Percentiles rank a stretch among this genome's conserved stretches.
Evolutionary conservation across 495 filamentous ascomycete genomes (phyloP).

Genomic region (Sphaerosporella brunnea): DNA sequence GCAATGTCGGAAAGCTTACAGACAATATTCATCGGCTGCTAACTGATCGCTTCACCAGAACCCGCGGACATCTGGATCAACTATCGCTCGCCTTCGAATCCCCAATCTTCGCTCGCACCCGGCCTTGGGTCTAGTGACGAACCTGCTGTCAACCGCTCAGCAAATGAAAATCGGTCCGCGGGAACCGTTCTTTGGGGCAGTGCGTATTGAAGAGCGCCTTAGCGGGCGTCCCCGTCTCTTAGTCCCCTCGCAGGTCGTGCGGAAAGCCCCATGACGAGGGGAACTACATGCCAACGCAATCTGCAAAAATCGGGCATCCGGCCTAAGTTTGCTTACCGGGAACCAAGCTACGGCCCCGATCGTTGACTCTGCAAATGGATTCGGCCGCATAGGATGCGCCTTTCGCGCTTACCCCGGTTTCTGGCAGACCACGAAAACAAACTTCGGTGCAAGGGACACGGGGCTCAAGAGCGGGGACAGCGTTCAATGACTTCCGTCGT

Average conservation of each 20-base stretch:
- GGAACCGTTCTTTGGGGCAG: slow-evolving; percentile 32
- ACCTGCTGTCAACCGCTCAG: slow-evolving; percentile 17
- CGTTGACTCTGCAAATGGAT: slow-evolving; percentile 25
- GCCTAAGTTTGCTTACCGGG: too few species aligned
- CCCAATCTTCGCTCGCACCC: slow-evolving; percentile 12
- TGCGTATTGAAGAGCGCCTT: slow-evolving; percentile 76
- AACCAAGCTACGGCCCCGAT: too few species aligned
- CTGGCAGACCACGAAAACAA: slow-evolving; percentile 36
- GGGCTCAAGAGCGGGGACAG: slow-evolving; percentile 37
- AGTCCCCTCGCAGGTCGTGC: slow-evolving; percentile 38
- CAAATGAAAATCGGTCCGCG: too few species aligned
- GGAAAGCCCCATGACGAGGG: slow-evolving; percentile 21
- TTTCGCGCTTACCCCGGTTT: slow-evolving; percentile 44
- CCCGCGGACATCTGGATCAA: too few species aligned
- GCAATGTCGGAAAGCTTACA: slow-evolving; percentile 48
- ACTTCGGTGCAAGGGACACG: slow-evolving; percentile 42
- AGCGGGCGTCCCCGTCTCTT: slow-evolving; percentile 63
- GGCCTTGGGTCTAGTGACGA: slow-evolving; percentile 12
- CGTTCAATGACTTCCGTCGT: slow-evolving; percentile 24
- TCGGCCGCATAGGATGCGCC: slow-evolving; percentile 30
- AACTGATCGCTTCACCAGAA: too few species aligned
- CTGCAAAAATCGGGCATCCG: slow-evolving; percentile 18
- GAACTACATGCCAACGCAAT: slow-evolving; percentile 15
- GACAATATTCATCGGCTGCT: slow-evolving; percentile 25
- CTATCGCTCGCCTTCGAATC: too few species aligned